A percentile compares a stretch with the other conserved stretches of the same genome.
Conservation (phyloP, 1,139 yeast genomes). For the Saccharomyces hybrid region DNA sequence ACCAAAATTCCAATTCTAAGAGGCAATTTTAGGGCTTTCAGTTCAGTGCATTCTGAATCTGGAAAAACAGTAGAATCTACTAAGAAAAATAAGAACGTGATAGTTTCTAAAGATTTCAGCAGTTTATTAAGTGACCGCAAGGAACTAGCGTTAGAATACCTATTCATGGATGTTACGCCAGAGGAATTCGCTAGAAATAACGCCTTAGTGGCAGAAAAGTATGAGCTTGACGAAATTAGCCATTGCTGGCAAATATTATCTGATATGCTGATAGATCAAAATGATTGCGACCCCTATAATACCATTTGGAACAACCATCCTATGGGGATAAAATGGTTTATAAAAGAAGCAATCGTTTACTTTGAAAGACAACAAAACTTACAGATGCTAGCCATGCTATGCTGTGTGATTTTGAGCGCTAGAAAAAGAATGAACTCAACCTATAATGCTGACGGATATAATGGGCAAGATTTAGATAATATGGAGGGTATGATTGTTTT, state of each 20-base stretch:
- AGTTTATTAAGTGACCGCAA: constrained; percentile 69
- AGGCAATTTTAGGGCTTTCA: constrained; percentile 22
- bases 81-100: constrained; percentile 40
- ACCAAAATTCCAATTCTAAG: constrained; percentile 31
- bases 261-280: constrained; percentile 25
- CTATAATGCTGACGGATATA: neutral
- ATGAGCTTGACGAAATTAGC: constrained; percentile 56
- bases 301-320: constrained; percentile 81
- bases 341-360: constrained; percentile 54
- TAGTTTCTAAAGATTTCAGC: constrained; percentile 58
- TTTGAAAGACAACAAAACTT: constrained; percentile 61
- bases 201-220: constrained; percentile 57
- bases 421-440: constrained; percentile 6
- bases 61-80: constrained; percentile 24
- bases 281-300: constrained; percentile 27
- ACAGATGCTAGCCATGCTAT: constrained; percentile 87
- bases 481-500: constrained; percentile 18
- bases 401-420: constrained; percentile 47
- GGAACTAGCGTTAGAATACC: constrained; percentile 71
- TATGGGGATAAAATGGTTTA: constrained; percentile 69
- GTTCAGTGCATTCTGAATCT: constrained; percentile 26
- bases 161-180: constrained; percentile 60
- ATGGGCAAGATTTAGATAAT: neutral
- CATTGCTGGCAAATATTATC: constrained; percentile 71
- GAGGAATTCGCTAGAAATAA: constrained; percentile 62